A percentile compares a stretch with the other conserved stretches of the same genome.
These are phyloP conservation scores for Chrysoporthe austroafricana DNA, from an alignment of 2,329 filamentous ascomycete species.

Conservation along the genomic window DNA sequence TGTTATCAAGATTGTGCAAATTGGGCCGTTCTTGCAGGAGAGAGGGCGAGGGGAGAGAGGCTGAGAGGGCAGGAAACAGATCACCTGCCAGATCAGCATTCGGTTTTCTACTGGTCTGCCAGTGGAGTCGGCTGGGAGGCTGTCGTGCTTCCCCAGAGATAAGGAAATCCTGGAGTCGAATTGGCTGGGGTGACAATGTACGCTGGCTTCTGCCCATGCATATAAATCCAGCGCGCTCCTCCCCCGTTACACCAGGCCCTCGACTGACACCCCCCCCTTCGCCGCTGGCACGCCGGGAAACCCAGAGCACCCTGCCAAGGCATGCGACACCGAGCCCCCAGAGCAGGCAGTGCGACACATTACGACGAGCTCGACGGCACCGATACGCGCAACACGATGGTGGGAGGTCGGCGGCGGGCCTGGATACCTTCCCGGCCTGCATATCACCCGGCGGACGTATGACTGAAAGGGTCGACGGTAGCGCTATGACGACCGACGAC, in stretches of 20 bases:
- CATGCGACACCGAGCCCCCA: background rate
- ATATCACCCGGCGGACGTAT: background rate
- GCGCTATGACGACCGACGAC: no score
- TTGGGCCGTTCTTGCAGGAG: background rate
- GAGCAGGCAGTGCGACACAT: no score
- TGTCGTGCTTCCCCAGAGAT: conserved; percentile 13
- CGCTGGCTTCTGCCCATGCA: background rate
- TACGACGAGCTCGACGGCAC: background rate
- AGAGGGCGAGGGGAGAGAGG: no score
- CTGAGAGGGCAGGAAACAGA: background rate
- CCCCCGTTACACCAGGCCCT: background rate
- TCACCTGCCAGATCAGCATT: conserved; percentile 18
- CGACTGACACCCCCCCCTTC: no score
- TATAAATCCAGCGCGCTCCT: conserved; percentile 8
- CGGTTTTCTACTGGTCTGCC: background rate
- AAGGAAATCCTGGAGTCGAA: conserved; percentile 6
- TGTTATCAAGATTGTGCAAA: conserved; percentile 17
- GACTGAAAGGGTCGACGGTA: background rate
- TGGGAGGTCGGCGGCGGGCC: no score
- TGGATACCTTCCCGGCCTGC: background rate
- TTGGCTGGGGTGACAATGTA: background rate
- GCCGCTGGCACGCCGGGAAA: background rate
- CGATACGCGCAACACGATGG: no score
- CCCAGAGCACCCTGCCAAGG: background rate
- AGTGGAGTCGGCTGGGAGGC: conserved; percentile 10